These are phyloP conservation scores for Singerocomus inundabilis DNA, from an alignment of 1,284 basidiomycete species.

Conservation along the genomic window DNA sequence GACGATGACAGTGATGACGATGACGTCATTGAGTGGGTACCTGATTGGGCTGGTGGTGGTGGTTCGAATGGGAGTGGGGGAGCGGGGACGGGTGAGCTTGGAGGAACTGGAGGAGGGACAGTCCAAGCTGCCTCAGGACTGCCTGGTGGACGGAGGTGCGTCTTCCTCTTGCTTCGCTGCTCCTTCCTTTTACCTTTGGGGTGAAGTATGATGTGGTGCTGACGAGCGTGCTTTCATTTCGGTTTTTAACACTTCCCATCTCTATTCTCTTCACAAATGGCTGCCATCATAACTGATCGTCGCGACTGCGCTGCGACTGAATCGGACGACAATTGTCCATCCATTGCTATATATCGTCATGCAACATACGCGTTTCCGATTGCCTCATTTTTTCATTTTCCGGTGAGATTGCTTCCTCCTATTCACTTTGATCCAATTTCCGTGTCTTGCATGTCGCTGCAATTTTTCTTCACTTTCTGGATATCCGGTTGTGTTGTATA, in stretches of 20 bases:
- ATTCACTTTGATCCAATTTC: background rate
- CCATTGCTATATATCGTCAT: background rate
- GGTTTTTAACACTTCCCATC: background rate
- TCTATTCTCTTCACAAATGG: background rate
- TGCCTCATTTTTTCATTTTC: background rate
- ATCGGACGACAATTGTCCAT: constrained; percentile 4
- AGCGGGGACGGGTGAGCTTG: background rate
- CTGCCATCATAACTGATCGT: background rate
- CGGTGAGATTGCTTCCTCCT: background rate
- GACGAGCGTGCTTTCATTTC: constrained; percentile 6
- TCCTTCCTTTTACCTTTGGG: background rate
- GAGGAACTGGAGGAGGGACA: constrained; percentile 14
- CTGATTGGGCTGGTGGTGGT: constrained; percentile 10
- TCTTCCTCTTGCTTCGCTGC: constrained; percentile 5
- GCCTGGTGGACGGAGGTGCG: constrained; percentile 30
- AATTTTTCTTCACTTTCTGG: background rate
- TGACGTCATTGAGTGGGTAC: constrained; percentile 24
- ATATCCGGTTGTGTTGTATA: constrained; percentile 11
- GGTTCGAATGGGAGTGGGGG: constrained; percentile 1
- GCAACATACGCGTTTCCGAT: constrained; percentile 1
- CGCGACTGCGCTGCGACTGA: background rate
- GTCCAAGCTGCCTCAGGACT: constrained; percentile 9
- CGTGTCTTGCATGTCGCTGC: background rate
- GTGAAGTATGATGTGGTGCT: constrained; percentile 10
- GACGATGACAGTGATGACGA: constrained; percentile 35